These are phyloP conservation scores for Epichloe brachyelytri DNA, from an alignment of 2,329 filamentous ascomycete genomes.

Conservation along the genomic window DNA sequence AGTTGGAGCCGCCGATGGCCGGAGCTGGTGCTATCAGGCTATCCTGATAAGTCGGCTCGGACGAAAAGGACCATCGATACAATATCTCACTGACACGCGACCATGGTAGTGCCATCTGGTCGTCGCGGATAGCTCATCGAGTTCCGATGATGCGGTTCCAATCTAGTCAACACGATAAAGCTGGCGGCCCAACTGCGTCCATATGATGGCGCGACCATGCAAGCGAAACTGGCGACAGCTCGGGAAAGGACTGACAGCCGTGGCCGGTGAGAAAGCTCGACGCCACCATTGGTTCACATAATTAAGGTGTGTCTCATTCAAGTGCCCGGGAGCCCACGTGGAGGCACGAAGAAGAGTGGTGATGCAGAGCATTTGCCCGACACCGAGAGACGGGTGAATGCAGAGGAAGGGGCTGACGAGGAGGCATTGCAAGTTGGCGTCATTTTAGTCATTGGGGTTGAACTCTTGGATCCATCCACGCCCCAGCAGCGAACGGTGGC, in stretches of 20 bases:
- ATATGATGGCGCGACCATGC: not conserved
- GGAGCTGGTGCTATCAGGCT: no score
- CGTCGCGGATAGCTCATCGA: not conserved
- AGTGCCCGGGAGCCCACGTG: slow-evolving; percentile 2
- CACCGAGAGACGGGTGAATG: not conserved
- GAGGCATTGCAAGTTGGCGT: not conserved
- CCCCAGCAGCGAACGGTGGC: not conserved
- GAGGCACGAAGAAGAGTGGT: not conserved
- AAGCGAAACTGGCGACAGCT: not conserved
- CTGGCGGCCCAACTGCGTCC: not conserved
- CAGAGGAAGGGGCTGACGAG: not conserved
- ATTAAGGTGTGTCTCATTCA: not conserved
- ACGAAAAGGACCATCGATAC: no score
- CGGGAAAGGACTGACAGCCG: not conserved
- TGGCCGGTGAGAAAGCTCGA: slow-evolving; percentile 1
- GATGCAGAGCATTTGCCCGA: not conserved
- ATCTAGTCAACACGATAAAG: not conserved
- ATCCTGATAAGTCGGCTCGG: no score
- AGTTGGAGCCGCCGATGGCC: no score
- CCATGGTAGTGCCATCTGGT: not conserved
- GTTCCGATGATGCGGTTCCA: not conserved
- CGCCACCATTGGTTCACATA: slow-evolving; percentile 1
- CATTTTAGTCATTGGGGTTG: no score
- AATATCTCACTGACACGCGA: no score
- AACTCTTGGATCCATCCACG: no score